Base-by-base conservation (phyloP, 1,139 yeast species). In the Nakaseomyces glabratus region DNA sequence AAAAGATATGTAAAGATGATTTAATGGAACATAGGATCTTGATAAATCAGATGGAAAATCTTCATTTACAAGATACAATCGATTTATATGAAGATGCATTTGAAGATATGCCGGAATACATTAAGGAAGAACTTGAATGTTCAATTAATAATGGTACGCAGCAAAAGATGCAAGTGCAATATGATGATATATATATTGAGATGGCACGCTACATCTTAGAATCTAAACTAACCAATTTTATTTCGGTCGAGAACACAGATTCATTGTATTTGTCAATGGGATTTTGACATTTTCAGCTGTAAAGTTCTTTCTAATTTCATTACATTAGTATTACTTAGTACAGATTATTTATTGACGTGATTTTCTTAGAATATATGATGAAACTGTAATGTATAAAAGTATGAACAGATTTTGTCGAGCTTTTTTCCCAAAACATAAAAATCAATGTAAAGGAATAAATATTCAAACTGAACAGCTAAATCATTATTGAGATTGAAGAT, bases 201-300 rank as follows among this genome's bases (percentile, higher is more conserved):
- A 58, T 78, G 49, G 76, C 93, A 0, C 66, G 86, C 45, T 85
- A 78, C 45, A 69, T 85, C 15, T 61, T 85, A 38, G 86, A 80
- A 37, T 39, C 49, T 13, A 42, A 39, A 26, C 28, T 46, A 18
- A 42, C 38, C 13, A 67, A 68, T 26, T 73, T 78, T 42, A 72
- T 77, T 7, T 80, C 85, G 8, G 77, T 77, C 48, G 85, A 82
- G 44, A 93, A 82, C 47, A 86, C 86, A 0, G 94, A 84, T 53
- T 73, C 76, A 37, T 61, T 84, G 39, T 82, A 75, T 53, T 63
- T 70, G 39, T 75, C 80, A 38, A 76, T 81, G 72, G 73, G 74
- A 40, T 57, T 63, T 36, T 68, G 63, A 39, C n/a, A n/a, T n/a
- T n/a, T n/a, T n/a, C n/a, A n/a, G n/a, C n/a, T n/a, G n/a, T n/a